Base-by-base conservation (phyloP, 495 filamentous ascomycete genomes). In the Amphirosellinia nigrospora region DNA sequence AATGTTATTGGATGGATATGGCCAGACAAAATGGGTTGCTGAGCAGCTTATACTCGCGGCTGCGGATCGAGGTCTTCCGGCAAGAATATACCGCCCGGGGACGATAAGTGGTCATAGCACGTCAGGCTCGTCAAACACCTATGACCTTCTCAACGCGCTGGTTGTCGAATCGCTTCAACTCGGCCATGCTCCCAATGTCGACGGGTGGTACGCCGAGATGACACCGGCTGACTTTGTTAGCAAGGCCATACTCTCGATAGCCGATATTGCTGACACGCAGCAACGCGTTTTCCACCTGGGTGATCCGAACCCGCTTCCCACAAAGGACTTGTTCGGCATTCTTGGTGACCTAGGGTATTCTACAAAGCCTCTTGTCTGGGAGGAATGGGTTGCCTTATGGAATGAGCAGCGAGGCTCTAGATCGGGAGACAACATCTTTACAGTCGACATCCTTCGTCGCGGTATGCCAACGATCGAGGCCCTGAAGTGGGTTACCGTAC, bases 201-300 rank as follows among this genome's bases (percentile, higher is more conserved):
- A 87, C 43, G 89, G 87, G 62, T 91, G 90, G 89, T 85, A 87
- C 34, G 88, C 88, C 0, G 90, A 92, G 78, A 91, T 91, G 89
- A 91, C 90, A 3, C 90, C 90, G 0, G 90, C 90, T 3, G 89
- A 92, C 77, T 91, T 91, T 64, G 87, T 91, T 64, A 89, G 86
- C 77, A 86, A 87, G 70, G 84, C 87, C 0, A 90, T 92, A 66
- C 74, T 90, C 38, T 84, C 88, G 46, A 84, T 91, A 56, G 81
- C 85, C 45, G 85, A 86, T 15, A 82, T 89, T 50, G 84, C 79
- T 0, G 75, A 86, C 15, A 79, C 81, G 11, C 79, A 86, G 19
- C 87, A 89, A 69, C 82, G 80, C 0, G 77, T 91, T 23, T 89
- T 89, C 80, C 90, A 92, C 69, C 79, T 92, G 0, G 89, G 90